These are phyloP conservation scores for Eucalyptus melliodora DNA, from an alignment of 345 rosid species.

Conservation along the genomic window DNA sequence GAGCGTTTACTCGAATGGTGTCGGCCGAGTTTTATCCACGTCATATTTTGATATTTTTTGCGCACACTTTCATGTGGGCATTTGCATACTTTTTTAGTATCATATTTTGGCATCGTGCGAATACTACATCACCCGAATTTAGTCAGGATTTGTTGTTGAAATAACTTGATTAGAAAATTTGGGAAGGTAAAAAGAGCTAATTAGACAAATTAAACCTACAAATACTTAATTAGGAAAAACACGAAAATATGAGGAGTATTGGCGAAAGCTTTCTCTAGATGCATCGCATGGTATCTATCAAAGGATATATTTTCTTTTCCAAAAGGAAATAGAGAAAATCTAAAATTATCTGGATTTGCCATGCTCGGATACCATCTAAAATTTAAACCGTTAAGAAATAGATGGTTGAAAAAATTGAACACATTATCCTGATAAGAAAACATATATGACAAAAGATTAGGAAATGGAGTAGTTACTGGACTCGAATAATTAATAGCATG, in stretches of 20 bases:
- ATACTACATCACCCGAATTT: background rate
- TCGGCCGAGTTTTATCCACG: rapidly evolving
- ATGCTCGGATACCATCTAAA: background rate
- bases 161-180: background rate
- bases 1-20: rapidly evolving
- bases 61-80: background rate
- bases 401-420: background rate
- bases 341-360: background rate
- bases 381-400: background rate
- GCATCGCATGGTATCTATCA: background rate
- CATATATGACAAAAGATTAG: too few relatives aligned
- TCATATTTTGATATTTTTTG: background rate
- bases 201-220: background rate
- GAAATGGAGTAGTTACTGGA: background rate
- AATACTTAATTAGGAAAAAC: background rate
- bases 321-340: background rate
- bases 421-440: background rate
- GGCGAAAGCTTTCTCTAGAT: background rate
- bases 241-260: background rate
- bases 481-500: background rate
- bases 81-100: background rate
- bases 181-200: background rate
- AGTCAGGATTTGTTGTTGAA: background rate
- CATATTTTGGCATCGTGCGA: background rate
- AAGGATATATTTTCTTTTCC: background rate